Percentiles rank a stretch among this genome's conserved stretches.
phyloP scores from a whole-genome alignment of 2,329 filamentous ascomycete genomes.

The Alternaria conjuncta region DNA sequence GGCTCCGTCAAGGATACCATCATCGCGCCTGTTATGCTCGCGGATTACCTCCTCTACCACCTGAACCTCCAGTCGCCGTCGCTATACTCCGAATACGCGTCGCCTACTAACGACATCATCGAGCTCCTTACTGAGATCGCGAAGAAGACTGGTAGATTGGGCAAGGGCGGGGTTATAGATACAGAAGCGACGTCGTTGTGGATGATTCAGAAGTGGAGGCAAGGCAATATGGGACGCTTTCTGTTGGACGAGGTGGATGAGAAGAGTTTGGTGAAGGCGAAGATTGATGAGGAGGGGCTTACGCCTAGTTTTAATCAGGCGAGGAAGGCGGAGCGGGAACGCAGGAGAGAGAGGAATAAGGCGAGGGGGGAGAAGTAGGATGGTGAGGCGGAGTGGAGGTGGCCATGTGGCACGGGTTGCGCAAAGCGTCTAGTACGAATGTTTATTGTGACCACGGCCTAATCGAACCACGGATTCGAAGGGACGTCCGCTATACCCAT shows the following conservation, averaged over 20 bases:
- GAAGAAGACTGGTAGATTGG: conserved; percentile 74
- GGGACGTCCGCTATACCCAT: background rate
- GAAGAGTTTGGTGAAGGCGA: conserved; percentile 62
- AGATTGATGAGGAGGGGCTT: conserved; percentile 54
- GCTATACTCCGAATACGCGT: conserved; percentile 71
- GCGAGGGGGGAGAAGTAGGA: conserved; percentile 28
- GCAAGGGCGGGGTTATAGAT: conserved; percentile 74
- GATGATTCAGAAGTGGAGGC: conserved; percentile 82
- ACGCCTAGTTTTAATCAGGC: conserved; percentile 71
- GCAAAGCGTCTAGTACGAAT: background rate
- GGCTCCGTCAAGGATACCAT: conserved; percentile 91
- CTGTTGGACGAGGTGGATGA: conserved; percentile 77
- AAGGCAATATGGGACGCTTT: conserved; percentile 76
- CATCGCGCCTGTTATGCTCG: conserved; percentile 76
- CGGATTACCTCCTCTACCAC: conserved; percentile 87
- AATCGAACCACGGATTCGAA: background rate
- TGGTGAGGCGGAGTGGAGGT: background rate
- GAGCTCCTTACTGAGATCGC: conserved; percentile 75
- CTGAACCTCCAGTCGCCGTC: conserved; percentile 72
- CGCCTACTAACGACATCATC: conserved; percentile 84
- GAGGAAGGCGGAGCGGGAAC: conserved; percentile 69
- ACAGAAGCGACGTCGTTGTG: conserved; percentile 77
- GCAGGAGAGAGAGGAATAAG: conserved; percentile 36
- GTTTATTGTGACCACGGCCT: background rate
- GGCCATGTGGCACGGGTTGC: background rate